These are phyloP conservation scores for Pseudonitzschia multistriata DNA, from an alignment of 108 stramenopile genomes.

Conservation along the genomic window DNA sequence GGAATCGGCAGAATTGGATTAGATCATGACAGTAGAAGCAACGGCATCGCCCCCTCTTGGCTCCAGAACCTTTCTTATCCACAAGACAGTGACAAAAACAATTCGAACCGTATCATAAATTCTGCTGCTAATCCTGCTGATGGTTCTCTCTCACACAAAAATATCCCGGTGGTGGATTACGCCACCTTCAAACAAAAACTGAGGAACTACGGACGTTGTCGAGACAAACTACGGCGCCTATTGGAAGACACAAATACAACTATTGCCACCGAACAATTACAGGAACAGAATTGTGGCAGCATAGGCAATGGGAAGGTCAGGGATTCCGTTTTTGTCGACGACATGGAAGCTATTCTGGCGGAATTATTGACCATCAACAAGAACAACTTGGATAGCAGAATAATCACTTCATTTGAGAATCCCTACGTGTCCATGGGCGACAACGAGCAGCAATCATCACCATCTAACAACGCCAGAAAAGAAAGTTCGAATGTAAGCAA, in stretches of 20 bases:
- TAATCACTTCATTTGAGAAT: neutral
- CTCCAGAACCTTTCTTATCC: neutral
- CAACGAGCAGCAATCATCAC: neutral
- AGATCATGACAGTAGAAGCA: neutral
- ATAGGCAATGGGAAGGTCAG: no score
- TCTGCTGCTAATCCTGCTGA: no score
- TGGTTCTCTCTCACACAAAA: conserved; percentile 17
- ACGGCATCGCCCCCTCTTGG: no score
- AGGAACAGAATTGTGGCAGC: neutral
- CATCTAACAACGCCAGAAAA: no score
- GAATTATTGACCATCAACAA: neutral
- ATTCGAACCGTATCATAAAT: neutral
- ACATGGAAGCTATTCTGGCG: neutral
- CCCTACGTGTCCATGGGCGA: conserved; percentile 14
- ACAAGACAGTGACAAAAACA: no score
- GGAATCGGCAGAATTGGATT: neutral
- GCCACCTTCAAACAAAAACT: conserved; percentile 38
- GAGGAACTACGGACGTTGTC: conserved; percentile 17
- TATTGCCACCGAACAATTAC: neutral
- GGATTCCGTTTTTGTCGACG: neutral
- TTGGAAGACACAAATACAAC: neutral
- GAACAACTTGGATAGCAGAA: neutral
- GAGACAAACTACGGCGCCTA: neutral
- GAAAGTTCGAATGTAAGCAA: no score
- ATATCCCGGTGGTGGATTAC: conserved; percentile 46